A percentile compares a stretch with the other conserved stretches of the same genome.
Conservation (phyloP, 176 grass and related monocot species). For the Cocos nucifera region DNA sequence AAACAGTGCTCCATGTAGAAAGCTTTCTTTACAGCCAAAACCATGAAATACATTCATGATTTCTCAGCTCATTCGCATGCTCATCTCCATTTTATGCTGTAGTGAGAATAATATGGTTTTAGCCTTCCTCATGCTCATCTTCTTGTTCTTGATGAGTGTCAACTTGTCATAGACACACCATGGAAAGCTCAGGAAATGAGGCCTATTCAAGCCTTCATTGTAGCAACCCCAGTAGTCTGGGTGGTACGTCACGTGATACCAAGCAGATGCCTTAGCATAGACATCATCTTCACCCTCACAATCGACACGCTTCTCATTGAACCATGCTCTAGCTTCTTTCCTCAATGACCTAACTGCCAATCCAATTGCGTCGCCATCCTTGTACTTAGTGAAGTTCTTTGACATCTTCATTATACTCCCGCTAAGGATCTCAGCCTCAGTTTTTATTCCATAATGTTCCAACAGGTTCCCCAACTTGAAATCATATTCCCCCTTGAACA, state of each 20-base stretch:
- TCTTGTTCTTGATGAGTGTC: slow-evolving; percentile 49
- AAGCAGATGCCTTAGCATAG: slow-evolving; percentile 76
- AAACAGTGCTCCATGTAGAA: too few species aligned
- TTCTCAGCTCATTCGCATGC: too few species aligned
- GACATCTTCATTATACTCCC: slow-evolving; percentile 80
- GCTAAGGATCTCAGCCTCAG: slow-evolving; percentile 77
- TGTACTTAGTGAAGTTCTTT: slow-evolving; percentile 66
- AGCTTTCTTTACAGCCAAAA: too few species aligned
- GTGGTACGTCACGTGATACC: slow-evolving; percentile 88
- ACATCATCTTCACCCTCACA: slow-evolving; percentile 11
- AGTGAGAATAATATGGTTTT: slow-evolving; percentile 23
- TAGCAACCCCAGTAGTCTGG: slow-evolving; percentile 42
- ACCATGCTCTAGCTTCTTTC: slow-evolving; percentile 80
- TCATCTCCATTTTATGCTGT: slow-evolving; percentile 18
- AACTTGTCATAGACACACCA: slow-evolving; percentile 79
- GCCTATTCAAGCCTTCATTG: slow-evolving; percentile 44
- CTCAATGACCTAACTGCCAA: slow-evolving; percentile 51
- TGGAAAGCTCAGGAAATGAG: slow-evolving; percentile 80
- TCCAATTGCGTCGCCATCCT: slow-evolving; percentile 65
- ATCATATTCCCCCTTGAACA: slow-evolving; percentile 72
- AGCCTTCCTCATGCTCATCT: slow-evolving; percentile 16
- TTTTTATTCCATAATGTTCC: slow-evolving; percentile 89
- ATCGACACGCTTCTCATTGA: slow-evolving; percentile 32
- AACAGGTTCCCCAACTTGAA: slow-evolving; percentile 83
- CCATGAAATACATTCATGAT: too few species aligned